Percentiles rank a stretch among this genome's conserved stretches.
phyloP scores from a whole-genome alignment of 2,329 filamentous ascomycete genomes.

The Curvularia eragrostidis region DNA sequence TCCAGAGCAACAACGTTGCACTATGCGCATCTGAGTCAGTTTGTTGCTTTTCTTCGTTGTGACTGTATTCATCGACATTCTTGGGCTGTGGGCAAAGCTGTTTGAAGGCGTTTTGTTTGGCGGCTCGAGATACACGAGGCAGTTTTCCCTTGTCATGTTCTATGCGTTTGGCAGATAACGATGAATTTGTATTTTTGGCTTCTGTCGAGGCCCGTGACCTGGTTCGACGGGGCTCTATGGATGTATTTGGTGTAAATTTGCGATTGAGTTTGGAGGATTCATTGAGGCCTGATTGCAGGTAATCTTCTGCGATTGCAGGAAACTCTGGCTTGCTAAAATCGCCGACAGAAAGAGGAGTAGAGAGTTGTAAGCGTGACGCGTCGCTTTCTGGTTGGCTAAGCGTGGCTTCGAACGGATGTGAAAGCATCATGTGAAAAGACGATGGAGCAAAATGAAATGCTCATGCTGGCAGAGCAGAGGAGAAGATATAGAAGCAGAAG shows the following conservation, averaged over 20 bases:
- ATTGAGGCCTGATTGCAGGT: conserved; percentile 16
- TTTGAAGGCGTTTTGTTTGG: conserved; percentile 21
- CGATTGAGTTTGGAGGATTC: background rate
- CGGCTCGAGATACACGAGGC: conserved; percentile 21
- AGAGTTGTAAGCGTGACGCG: conserved; percentile 26
- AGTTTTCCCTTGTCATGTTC: conserved; percentile 24
- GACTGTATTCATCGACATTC: conserved; percentile 9
- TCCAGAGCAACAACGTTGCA: conserved; percentile 2
- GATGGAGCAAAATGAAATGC: background rate
- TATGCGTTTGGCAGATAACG: conserved; percentile 1
- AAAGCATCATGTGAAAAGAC: conserved; percentile 21
- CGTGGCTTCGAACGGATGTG: conserved; percentile 26
- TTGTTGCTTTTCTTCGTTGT: background rate
- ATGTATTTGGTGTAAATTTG: background rate
- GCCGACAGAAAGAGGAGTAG: conserved; percentile 24
- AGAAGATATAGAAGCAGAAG: background rate
- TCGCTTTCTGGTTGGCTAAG: conserved; percentile 32
- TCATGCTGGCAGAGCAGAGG: conserved; percentile 13
- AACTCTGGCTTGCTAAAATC: conserved; percentile 17
- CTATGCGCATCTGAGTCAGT: background rate
- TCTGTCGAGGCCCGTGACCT: background rate
- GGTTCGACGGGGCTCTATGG: background rate
- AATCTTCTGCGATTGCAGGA: conserved; percentile 28
- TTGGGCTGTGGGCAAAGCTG: conserved; percentile 11
- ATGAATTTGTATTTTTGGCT: background rate